These are phyloP conservation scores for Leptodontidium sp. DNA, from an alignment of 2,329 filamentous ascomycete species.

Conservation along the genomic window DNA sequence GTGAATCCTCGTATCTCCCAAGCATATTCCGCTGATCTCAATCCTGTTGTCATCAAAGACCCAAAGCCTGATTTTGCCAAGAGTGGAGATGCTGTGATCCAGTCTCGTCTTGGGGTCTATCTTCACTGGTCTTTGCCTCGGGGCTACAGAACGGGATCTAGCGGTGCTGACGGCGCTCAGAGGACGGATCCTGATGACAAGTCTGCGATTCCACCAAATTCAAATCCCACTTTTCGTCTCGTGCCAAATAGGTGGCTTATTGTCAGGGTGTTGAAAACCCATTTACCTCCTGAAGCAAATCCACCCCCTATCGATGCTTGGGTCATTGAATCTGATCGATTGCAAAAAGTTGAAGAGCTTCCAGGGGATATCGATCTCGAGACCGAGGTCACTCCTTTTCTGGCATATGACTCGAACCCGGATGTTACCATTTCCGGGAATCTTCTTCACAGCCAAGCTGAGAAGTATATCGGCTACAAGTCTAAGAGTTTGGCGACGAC, in stretches of 20 bases:
- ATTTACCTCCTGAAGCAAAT: constrained; percentile 34
- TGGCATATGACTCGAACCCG: too few species aligned
- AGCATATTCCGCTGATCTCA: constrained; percentile 48
- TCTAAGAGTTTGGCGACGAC: neutral
- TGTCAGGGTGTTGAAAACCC: constrained; percentile 23
- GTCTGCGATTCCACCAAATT: constrained; percentile 3
- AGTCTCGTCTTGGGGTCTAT: constrained; percentile 52
- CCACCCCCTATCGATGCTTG: constrained; percentile 37
- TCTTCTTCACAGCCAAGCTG: constrained; percentile 47
- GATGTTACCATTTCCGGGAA: neutral
- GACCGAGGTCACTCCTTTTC: constrained; percentile 49
- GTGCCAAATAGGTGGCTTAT: constrained; percentile 27
- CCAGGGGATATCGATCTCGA: constrained; percentile 48
- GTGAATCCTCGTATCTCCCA: constrained; percentile 25
- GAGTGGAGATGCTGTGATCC: constrained; percentile 29
- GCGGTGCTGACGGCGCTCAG: constrained; percentile 3
- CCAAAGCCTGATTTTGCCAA: constrained; percentile 13
- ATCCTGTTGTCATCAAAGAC: constrained; percentile 45
- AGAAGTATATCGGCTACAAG: constrained; percentile 52
- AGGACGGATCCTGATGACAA: constrained; percentile 8
- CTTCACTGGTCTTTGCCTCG: constrained; percentile 54
- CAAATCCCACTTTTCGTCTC: constrained; percentile 20
- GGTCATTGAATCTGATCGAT: constrained; percentile 52
- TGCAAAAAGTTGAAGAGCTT: constrained; percentile 47
- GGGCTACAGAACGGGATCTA: constrained; percentile 45